phyloP scores from a whole-genome alignment of 192 early-diverging fungal genomes.

The Coemansia sp. region DNA sequence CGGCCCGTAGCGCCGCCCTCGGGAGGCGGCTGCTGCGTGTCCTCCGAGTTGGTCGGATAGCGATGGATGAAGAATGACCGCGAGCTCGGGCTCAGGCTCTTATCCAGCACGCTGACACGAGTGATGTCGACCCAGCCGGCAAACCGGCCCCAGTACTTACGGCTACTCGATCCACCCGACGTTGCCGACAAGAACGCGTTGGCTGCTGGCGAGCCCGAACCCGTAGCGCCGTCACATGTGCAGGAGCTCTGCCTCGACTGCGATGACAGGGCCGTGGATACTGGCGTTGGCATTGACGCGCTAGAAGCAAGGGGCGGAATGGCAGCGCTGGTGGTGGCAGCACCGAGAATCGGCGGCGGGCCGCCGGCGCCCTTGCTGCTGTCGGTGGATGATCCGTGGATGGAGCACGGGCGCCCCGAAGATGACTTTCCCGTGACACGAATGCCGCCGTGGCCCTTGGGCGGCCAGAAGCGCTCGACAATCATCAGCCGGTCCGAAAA shows the following conservation, averaged over 20 bases:
- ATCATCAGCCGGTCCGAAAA: slow-evolving; percentile 51
- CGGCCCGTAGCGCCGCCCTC: slow-evolving; percentile 1
- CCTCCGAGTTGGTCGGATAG: slow-evolving; percentile 12
- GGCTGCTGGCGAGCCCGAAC: slow-evolving; percentile 4
- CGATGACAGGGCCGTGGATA: not conserved
- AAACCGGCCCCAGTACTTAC: slow-evolving; percentile 44
- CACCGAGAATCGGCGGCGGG: not conserved
- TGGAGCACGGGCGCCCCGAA: slow-evolving; percentile 7
- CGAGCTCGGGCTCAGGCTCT: slow-evolving; percentile 28
- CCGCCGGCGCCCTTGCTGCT: not conserved
- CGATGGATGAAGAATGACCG: slow-evolving; percentile 41
- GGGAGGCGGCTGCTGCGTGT: slow-evolving; percentile 1
- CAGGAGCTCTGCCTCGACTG: slow-evolving; percentile 1
- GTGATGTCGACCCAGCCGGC: slow-evolving; percentile 40
- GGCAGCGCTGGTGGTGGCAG: not conserved
- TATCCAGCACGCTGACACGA: slow-evolving; percentile 42
- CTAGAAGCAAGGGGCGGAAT: not conserved
- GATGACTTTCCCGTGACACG: slow-evolving; percentile 29
- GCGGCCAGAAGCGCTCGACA: slow-evolving; percentile 48
- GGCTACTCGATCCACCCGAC: slow-evolving; percentile 12
- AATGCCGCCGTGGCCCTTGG: slow-evolving; percentile 34
- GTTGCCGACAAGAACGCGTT: slow-evolving; percentile 35
- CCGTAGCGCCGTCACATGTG: too few relatives aligned
- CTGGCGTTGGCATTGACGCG: too few relatives aligned
- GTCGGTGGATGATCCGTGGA: slow-evolving; percentile 8